Base-by-base conservation (phyloP, 1,284 basidiomycete species). In the Cutaneotrichosporon cutaneum region DNA sequence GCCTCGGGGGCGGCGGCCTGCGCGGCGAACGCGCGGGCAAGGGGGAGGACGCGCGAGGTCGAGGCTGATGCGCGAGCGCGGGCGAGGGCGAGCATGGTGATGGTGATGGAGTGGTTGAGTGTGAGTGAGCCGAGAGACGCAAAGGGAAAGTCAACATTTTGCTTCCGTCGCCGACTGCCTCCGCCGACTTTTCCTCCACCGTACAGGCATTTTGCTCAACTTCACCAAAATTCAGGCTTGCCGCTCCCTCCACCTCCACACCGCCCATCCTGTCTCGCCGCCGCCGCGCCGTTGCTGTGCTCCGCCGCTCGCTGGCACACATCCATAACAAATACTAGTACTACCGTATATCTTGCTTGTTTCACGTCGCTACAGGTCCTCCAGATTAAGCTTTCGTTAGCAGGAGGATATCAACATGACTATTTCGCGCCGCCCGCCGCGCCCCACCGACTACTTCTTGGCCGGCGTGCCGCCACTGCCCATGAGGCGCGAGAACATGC, bases 401-500 rank as follows among this genome's bases (percentile, higher is more conserved):
- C 39, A n/a, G 39, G 39, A 42, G 39, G 39, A 42, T 42, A 42
- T 26, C 11, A 48, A 26, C 45, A 24, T 14, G 21, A 26, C 45
- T 24, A 24, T 48, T 48, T 14, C 10, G 13, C 45, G 45, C 22
- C 13, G 22, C 22, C 45, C 4, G 22, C 22, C 13, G 22, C 22
- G 11, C 13, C 22, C 21, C 7, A 2, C 45, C 21, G 26, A 11
- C 42, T 33, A 56, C 55, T 56, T 56, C 42, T 45, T 47, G 26
- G 42, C 24, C 35, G 33, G 11, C n/a, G 32, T 24, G 33, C 21
- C 21, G 18, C 55, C 55, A 30, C 33, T 45, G 22, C 55, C 56
- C n/a, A 44, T 56, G 45, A 50, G 56, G 22, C 45, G 45, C 13
- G 45, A 50, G 47, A 57, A 30, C n/a, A 57, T 48, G 56, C 56